Evolutionary conservation across 1,139 yeast species (phyloP), one percentile per base, ranked within the genome.

Genomic region (Hanseniaspora sp.): DNA sequence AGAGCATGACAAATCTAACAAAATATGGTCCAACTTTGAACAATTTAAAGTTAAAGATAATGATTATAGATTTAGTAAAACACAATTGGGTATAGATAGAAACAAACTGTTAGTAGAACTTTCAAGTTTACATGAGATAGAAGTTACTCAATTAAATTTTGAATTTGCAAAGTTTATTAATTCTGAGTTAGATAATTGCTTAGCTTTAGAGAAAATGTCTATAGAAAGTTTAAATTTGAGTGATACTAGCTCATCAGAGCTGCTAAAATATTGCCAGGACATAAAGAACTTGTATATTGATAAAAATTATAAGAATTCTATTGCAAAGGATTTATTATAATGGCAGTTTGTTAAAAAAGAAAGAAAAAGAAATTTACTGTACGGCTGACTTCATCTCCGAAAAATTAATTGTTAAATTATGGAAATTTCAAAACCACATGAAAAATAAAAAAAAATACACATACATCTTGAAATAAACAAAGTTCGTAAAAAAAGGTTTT

Each of bases 31-130:
- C 1, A 51, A 44, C 30, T 51, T 51, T 33, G 15, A 44, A 8
- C n/a, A 15, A 13, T 51, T 38, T 13, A 35, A 46, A 29, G 28
- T 28, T 15, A 33, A 29, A 13, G 33, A 39, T 18, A 15, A 17
- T 6, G 18, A 33, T 17, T 51, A 51, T 30, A 40, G 43, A 39
- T 11, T 5, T 1, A 9, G n/a, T 11, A 51, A 45, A 28, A 45
- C 17, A 5, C 9, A 34, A 12, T 5, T 44, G 5, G 54, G 54
- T 2, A 28, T 51, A 4, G 18, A 41, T 15, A 51, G 54, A 51
- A 51, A 51, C 29, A 23, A 45, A 6, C 34, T 51, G 29, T 39
- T 51, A 11, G 18, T 44, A 29, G 34, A 33, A 15, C 23, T 51
- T 15, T 39, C 38, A 13, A 5, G 13, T 11, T 11, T 51, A 12